Base-by-base conservation (phyloP, 805 yeast species). In the Candida loeiensis region DNA sequence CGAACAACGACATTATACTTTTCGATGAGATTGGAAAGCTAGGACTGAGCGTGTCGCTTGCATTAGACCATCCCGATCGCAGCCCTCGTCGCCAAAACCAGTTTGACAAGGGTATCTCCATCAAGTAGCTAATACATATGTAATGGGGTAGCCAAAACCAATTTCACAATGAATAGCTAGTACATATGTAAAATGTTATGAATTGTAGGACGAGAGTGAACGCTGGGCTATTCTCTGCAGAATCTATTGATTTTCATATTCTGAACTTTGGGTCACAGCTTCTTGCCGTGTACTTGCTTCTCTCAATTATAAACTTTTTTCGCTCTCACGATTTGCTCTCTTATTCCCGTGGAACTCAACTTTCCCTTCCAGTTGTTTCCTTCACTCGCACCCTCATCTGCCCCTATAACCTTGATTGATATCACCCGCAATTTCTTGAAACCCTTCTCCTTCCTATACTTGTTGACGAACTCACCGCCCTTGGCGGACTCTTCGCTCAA, bases 51-150 rank as follows among this genome's bases (percentile, higher is more conserved):
- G 81, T 76, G 43, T 71, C 69, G 22, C 64, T 93, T 37, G 95
- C 90, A 19, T 67, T 93, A 55, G 96, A 93, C 55, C 95, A 87
- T 54, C 89, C 93, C 1, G 96, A 88, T 56, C 76, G 93, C 54
- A 68, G 80, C 30, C 74, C 80, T n/a, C 62, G 59, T 35, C 62
- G 66, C 19, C 54, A 55, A 35, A 56, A 49, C 37, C 61, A 58
- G 15, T 58, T 58, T 38, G 74, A 69, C 37, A 68, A 65, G 49
- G 74, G 74, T 14, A 69, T 69, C 35, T 66, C 71, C 14, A 69
- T 69, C 27, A 64, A 59, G 40, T 66, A 40, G 37, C 9, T 7
- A 9, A 7, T 21, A 21, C 24, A 31, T n/a, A n/a, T n/a, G n/a
- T n/a, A n/a, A n/a, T n/a, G n/a, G n/a, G n/a, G n/a, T n/a, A n/a